Evolutionary conservation across 495 filamentous ascomycete genomes (phyloP).

Genomic region (Podospora conica): DNA sequence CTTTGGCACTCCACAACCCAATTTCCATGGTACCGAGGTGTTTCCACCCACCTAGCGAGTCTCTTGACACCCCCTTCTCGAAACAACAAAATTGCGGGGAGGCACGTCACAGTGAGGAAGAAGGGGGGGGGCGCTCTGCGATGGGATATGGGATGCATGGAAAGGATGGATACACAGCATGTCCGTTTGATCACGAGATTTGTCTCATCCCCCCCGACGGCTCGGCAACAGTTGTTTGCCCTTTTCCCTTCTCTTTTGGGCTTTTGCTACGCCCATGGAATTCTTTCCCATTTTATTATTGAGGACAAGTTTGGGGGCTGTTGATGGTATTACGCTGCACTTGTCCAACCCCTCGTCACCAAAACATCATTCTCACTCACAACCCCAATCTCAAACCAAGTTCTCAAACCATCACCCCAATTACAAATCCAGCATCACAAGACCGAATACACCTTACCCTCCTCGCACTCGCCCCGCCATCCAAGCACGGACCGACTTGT

Average conservation of each 20-base stretch:
- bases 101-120: neutral
- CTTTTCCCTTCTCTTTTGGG: neutral
- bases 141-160: neutral
- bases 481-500: neutral
- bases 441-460: neutral
- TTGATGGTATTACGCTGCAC: neutral
- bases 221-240: neutral
- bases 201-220: constrained; percentile 2
- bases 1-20: neutral
- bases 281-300: neutral
- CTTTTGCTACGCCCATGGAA: neutral
- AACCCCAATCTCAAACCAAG: neutral
- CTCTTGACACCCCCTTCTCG: neutral
- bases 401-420: neutral
- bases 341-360: neutral
- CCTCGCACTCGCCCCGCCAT: neutral
- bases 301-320: neutral
- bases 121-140: neutral
- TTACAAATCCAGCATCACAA: neutral
- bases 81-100: neutral
- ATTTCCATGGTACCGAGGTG: neutral
- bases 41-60: neutral
- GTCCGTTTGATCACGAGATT: constrained; percentile 13
- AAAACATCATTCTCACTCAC: neutral
- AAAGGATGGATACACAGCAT: constrained; percentile 9